These are phyloP conservation scores for Paramyrothecium roridum DNA, from an alignment of 2,329 filamentous ascomycete species.

Conservation along the genomic window DNA sequence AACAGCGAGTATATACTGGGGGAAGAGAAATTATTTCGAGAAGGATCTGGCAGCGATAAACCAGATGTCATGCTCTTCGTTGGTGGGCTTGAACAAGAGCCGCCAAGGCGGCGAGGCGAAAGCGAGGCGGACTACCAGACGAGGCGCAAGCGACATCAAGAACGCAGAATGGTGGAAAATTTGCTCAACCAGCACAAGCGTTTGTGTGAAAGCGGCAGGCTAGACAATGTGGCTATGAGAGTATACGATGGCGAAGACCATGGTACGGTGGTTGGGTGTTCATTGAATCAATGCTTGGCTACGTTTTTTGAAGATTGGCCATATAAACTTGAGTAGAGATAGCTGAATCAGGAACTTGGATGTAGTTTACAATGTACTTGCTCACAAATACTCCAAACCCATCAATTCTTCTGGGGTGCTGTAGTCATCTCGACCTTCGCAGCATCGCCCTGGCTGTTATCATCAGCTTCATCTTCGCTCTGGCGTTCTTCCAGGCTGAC, in stretches of 20 bases:
- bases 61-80: not conserved
- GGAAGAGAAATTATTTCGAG: constrained; percentile 21
- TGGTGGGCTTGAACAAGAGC: not conserved
- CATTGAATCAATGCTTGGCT: constrained; percentile 1
- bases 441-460: not conserved
- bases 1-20: constrained; percentile 38
- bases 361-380: too few relatives aligned
- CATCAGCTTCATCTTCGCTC: not conserved
- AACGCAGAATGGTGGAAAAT: not conserved
- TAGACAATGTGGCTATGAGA: not conserved
- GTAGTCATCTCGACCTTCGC: not conserved
- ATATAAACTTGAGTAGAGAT: not conserved
- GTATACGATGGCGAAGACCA: constrained; percentile 1
- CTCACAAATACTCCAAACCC: not conserved
- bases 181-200: not conserved
- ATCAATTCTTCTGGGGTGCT: not conserved
- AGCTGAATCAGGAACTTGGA: not conserved
- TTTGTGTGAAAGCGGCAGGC: not conserved
- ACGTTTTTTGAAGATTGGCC: constrained; percentile 7
- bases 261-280: constrained; percentile 3
- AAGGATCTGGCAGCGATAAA: not conserved
- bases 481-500: constrained; percentile 8
- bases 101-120: not conserved
- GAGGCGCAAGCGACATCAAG: not conserved
- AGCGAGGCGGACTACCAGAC: not conserved